Conservation (phyloP, 306 rosid genomes). For the Begonia masoniana region DNA sequence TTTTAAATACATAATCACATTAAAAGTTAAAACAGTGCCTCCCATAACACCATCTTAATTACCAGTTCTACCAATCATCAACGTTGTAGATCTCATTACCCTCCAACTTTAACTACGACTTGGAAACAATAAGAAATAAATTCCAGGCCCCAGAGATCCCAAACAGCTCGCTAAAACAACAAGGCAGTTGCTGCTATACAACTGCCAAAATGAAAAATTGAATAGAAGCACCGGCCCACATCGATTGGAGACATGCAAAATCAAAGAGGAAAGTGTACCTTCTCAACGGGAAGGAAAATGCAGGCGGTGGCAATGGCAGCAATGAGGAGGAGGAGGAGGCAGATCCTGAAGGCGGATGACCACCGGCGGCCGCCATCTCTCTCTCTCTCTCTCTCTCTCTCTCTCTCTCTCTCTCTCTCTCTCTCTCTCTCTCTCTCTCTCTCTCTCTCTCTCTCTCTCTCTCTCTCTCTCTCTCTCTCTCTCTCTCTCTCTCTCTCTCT, state of each 20-base stretch:
- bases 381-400: no score
- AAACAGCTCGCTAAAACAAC: neutral
- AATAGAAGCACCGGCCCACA: conserved; percentile 5
- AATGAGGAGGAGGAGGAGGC: conserved; percentile 48
- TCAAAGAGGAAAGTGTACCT: conserved; percentile 26
- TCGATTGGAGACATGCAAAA: neutral
- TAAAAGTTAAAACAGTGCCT: no score
- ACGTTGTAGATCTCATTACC: no score
- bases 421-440: no score
- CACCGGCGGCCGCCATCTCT: conserved; percentile 74
- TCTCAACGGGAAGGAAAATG: conserved; percentile 74
- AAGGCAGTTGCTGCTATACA: neutral
- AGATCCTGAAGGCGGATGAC: conserved; percentile 55
- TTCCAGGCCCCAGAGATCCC: neutral
- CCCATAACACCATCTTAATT: no score
- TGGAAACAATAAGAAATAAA: neutral
- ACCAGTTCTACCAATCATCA: no score
- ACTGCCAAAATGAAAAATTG: conserved; percentile 1
- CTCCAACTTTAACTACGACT: no score
- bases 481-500: no score
- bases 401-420: no score
- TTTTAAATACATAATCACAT: no score
- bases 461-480: no score
- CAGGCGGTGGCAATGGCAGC: conserved; percentile 56
- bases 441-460: no score